Conservation (phyloP, 2,329 filamentous ascomycete species). For the Sclerotinia subarctica region DNA sequence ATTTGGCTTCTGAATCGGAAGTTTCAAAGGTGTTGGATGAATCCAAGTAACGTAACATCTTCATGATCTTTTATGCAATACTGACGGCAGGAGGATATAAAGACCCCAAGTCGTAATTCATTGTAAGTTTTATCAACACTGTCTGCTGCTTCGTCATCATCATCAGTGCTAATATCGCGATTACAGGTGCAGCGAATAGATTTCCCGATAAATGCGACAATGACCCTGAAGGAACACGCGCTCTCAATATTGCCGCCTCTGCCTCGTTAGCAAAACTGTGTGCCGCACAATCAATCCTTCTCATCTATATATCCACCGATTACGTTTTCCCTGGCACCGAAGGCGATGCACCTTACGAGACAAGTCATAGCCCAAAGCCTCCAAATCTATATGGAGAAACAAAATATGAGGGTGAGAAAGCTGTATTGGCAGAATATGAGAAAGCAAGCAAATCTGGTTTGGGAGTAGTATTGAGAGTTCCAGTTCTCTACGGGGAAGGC, state of each 20-base stretch:
- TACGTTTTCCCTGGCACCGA: conserved; percentile 72
- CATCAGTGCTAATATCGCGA: conserved; percentile 1
- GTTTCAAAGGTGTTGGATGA: conserved; percentile 51
- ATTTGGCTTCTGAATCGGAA: conserved; percentile 40
- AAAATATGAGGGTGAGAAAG: conserved; percentile 69
- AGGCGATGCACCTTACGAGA: conserved; percentile 82
- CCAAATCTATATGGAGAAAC: conserved; percentile 77
- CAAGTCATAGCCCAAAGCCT: conserved; percentile 57
- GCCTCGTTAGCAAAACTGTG: conserved; percentile 64
- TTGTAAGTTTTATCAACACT: conserved; percentile 51
- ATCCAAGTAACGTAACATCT: conserved; percentile 48
- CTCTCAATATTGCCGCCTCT: conserved; percentile 72
- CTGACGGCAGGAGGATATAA: conserved; percentile 27
- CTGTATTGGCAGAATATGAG: conserved; percentile 60
- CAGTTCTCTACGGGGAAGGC: conserved; percentile 78
- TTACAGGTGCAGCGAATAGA: conserved; percentile 75
- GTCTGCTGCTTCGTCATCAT: neutral
- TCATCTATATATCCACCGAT: conserved; percentile 80
- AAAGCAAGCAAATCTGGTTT: conserved; percentile 49
- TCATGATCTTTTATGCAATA: conserved; percentile 15
- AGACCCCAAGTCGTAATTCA: conserved; percentile 78
- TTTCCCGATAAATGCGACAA: conserved; percentile 83
- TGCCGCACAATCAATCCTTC: conserved; percentile 55
- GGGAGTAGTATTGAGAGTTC: conserved; percentile 73
- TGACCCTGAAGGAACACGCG: conserved; percentile 70